Percentiles rank a stretch among this genome's conserved stretches.
These are phyloP conservation scores for Irpex sp. DNA, from an alignment of 1,284 basidiomycete species.

Conservation along the genomic window DNA sequence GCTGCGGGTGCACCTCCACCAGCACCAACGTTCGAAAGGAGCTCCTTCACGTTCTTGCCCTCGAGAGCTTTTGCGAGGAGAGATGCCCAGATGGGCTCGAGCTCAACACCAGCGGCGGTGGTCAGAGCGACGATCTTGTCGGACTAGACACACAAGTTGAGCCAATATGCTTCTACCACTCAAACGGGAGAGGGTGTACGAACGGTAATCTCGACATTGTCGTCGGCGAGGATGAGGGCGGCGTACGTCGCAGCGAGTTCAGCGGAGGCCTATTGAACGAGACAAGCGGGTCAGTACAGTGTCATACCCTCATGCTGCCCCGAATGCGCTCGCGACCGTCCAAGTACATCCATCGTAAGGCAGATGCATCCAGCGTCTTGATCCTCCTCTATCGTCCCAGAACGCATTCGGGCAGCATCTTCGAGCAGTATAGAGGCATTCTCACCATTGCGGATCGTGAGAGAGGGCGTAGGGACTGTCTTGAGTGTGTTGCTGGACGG, in stretches of 20 bases:
- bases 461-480: conserved; percentile 5
- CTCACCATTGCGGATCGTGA: conserved; percentile 20
- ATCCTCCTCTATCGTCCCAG: neutral
- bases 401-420: conserved; percentile 3
- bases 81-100: conserved; percentile 97
- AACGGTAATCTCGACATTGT: conserved; percentile 95
- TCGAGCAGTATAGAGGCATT: conserved; percentile 3
- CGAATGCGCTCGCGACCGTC: neutral
- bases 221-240: conserved; percentile 95
- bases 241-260: conserved; percentile 92
- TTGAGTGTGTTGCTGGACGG: conserved; percentile 10
- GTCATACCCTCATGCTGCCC: neutral
- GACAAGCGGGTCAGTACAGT: neutral
- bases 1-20: conserved; percentile 79
- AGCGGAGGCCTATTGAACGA: conserved; percentile 40
- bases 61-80: conserved; percentile 97
- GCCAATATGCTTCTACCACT: neutral
- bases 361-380: conserved; percentile 17
- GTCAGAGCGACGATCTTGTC: conserved; percentile 91
- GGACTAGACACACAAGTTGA: conserved; percentile 45
- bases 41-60: conserved; percentile 96
- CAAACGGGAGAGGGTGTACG: conserved; percentile 30
- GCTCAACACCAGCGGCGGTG: conserved; percentile 77
- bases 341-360: conserved; percentile 15
- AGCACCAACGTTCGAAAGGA: conserved; percentile 88